Conservation (phyloP, 305 asterid genomes). For the Plantago lanceolata region DNA sequence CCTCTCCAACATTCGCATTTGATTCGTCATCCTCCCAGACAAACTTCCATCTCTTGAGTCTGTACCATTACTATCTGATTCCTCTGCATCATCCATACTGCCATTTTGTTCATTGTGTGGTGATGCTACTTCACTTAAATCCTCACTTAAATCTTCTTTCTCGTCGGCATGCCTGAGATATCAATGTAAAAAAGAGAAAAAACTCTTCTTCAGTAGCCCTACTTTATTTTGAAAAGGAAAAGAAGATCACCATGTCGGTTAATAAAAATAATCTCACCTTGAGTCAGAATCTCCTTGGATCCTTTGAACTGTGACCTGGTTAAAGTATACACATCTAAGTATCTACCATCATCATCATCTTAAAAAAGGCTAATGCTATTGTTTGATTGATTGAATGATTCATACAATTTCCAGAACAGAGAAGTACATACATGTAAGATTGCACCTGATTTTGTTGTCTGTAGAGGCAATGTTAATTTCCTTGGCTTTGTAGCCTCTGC, state of each 20-base stretch:
- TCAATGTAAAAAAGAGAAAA: slow-evolving; percentile 13
- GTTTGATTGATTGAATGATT: neutral
- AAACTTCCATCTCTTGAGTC: slow-evolving; percentile 28
- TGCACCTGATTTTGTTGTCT: slow-evolving; percentile 73
- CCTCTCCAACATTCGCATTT: slow-evolving; percentile 50
- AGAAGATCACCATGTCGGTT: slow-evolving; percentile 15
- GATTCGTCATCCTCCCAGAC: slow-evolving; percentile 33
- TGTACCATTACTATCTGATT: slow-evolving; percentile 30
- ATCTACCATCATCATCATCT: slow-evolving; percentile 5
- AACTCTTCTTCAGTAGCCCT: neutral
- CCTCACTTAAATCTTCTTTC: slow-evolving; percentile 48
- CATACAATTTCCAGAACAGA: neutral
- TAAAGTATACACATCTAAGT: slow-evolving; percentile 5
- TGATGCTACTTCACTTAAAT: slow-evolving; percentile 40
- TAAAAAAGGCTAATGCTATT: slow-evolving; percentile 7
- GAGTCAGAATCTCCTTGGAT: slow-evolving; percentile 47
- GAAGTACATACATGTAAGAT: slow-evolving; percentile 62
- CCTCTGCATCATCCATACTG: slow-evolving; percentile 37
- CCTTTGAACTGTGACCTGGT: slow-evolving; percentile 80
- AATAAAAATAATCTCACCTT: slow-evolving; percentile 47
- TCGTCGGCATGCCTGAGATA: slow-evolving; percentile 51
- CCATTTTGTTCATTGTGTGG: slow-evolving; percentile 35
- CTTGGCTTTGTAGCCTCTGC: slow-evolving; percentile 57
- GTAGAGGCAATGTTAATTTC: slow-evolving; percentile 66
- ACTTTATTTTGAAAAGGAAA: slow-evolving; percentile 14